Percentiles rank a stretch among this genome's conserved stretches.
Conservation (phyloP, 108 stramenopile genomes). For the Nannochloropsis oceanica region DNA sequence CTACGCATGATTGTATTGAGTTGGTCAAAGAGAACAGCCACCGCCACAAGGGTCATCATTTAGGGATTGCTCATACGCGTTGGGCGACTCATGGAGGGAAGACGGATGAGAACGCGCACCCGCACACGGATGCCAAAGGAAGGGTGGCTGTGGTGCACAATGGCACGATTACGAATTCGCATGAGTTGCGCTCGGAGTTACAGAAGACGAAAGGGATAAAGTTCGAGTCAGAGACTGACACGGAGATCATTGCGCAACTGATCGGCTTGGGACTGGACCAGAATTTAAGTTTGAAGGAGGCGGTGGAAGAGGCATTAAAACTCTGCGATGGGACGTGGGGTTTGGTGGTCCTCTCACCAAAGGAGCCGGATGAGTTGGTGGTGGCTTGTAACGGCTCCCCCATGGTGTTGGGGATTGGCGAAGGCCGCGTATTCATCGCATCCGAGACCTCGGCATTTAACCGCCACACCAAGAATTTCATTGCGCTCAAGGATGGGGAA, state of each 20-base stretch:
- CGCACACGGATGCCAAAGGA: slow-evolving; percentile 78
- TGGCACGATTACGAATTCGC: slow-evolving; percentile 91
- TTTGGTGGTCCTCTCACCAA: slow-evolving; percentile 50
- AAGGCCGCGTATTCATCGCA: slow-evolving; percentile 82
- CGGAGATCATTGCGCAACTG: slow-evolving; percentile 93
- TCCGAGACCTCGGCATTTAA: slow-evolving; percentile 95
- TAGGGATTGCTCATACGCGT: slow-evolving; percentile 96
- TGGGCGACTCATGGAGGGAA: slow-evolving; percentile 99
- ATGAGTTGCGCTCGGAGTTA: slow-evolving; percentile 68
- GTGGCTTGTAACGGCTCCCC: slow-evolving; percentile 96
- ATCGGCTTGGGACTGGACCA: slow-evolving; percentile 59
- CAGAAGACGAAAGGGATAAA: slow-evolving; percentile 50
- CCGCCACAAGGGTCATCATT: slow-evolving; percentile 48
- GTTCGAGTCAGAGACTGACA: slow-evolving; percentile 89
- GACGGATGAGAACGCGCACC: slow-evolving; percentile 95
- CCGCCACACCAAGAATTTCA: slow-evolving; percentile 92
- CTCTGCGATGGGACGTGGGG: slow-evolving; percentile 90
- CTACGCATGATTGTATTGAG: slow-evolving; percentile 76
- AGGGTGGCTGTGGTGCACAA: slow-evolving; percentile 97
- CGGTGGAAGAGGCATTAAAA: slow-evolving; percentile 63
- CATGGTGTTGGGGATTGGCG: slow-evolving; percentile 78
- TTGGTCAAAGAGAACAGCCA: slow-evolving; percentile 53
- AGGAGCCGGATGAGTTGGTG: slow-evolving; percentile 72
- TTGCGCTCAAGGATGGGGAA: slow-evolving; percentile 96
- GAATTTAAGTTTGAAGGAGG: slow-evolving; percentile 38